Conservation (phyloP, 225 moss, liverwort and hornwort genomes). For the Anthoceros angustus region DNA sequence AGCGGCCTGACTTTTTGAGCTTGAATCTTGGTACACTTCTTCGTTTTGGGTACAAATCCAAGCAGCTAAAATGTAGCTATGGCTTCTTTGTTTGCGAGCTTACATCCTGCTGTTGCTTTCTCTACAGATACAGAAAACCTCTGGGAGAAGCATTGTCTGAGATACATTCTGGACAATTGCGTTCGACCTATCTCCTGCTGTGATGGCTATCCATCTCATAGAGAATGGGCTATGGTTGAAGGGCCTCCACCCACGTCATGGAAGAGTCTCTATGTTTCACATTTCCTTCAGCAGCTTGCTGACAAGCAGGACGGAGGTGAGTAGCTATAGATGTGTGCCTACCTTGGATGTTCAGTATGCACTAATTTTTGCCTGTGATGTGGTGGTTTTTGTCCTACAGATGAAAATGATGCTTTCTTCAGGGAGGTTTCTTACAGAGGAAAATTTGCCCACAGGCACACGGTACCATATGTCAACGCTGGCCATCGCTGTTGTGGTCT, state of each 20-base stretch:
- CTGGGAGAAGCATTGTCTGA: constrained; percentile 63
- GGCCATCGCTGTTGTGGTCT: background rate
- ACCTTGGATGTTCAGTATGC: background rate
- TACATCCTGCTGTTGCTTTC: background rate
- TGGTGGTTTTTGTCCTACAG: constrained; percentile 20
- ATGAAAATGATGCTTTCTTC: constrained; percentile 41
- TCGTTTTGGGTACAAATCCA: background rate
- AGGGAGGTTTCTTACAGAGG: constrained; percentile 50
- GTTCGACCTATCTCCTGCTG: constrained; percentile 26
- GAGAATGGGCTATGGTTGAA: constrained; percentile 41
- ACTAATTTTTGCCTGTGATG: background rate
- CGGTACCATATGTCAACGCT: constrained; percentile 22
- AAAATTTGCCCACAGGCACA: constrained; percentile 37
- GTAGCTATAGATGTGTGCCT: background rate
- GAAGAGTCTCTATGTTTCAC: constrained; percentile 51
- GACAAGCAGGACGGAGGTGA: constrained; percentile 76
- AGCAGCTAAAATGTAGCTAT: background rate
- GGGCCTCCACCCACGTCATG: constrained; percentile 67
- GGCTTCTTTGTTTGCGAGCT: background rate
- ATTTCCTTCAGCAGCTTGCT: constrained; percentile 61
- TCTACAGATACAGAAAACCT: constrained; percentile 41
- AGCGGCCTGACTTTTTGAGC: constrained; percentile 51
- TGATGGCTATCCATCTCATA: constrained; percentile 41
- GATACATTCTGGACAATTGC: constrained; percentile 39
- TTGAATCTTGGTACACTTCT: constrained; percentile 39